Base-by-base conservation (phyloP, 2,329 filamentous ascomycete species). In the Aspergillus piperis region DNA sequence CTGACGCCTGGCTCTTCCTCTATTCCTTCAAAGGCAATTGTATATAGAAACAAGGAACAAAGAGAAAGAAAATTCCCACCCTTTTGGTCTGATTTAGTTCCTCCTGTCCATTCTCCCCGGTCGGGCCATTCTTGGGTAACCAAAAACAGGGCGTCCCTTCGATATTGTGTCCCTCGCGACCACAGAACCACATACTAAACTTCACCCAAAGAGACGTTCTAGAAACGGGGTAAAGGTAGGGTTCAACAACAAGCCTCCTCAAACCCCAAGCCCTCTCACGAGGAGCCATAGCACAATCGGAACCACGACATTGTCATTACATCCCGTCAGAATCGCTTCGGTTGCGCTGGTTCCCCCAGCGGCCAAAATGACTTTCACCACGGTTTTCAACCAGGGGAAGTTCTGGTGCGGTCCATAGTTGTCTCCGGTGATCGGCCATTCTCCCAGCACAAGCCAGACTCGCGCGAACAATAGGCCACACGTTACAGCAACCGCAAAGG, bases 241-340 rank as follows among this genome's bases (percentile, higher is more conserved):
- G 11, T 36, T 36, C 11, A 36, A 6, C 32, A 36, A 36, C 32
- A 44, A 51, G 5, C 6, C n/a, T 11, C 19, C 62, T 73, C 62
- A 72, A 51, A 74, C 59, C 41, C 71, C 84, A 62, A 94, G 76
- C 19, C 91, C 91, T 77, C 94, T 90, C 41, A 96, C 92, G 70
- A 96, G 88, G 61, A 93, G 85, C 95, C 95, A 99, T 62, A 99
- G 78, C 54, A 96, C 88, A 59, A 99, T 87, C 3, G 95, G 95
- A 64, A 98, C 94, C 64, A 98, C 89, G 17, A 99, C 95, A 81
- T 99, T 99, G 82, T 99, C 95, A 76, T 99, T 99, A 30, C 94
- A 95, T 2, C 95, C 95, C 13, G 95, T 98, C 64, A 99, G 80
- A 50, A 97, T 94, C 25, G 95, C 93, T 80, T 99, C 95, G 55